phyloP scores from a whole-genome alignment of 1,284 basidiomycete species.

The Phenoliferia sp. region DNA sequence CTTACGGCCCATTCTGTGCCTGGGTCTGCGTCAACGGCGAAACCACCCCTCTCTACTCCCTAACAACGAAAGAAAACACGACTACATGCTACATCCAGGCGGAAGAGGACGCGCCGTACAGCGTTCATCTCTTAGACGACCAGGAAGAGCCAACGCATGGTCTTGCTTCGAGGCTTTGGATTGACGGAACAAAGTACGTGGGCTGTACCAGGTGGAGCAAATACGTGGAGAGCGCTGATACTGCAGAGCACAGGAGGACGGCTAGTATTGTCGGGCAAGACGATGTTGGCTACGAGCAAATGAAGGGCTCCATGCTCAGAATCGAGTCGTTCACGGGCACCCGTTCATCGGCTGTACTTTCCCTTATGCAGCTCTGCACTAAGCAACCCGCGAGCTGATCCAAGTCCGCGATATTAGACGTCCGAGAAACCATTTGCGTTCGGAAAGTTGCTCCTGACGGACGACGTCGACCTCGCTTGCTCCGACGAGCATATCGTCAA shows the following conservation, averaged over 20 bases:
- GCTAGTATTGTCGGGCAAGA: not conserved
- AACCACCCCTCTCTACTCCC: constrained; percentile 2
- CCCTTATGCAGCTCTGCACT: not conserved
- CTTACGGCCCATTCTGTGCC: not conserved
- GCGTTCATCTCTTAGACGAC: not conserved
- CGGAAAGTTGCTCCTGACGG: not conserved
- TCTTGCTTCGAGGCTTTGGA: not conserved
- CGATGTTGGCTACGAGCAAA: not conserved
- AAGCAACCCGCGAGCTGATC: not conserved
- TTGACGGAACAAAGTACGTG: not conserved
- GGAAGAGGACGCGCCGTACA: not conserved
- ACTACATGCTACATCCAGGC: not conserved
- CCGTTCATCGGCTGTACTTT: not conserved
- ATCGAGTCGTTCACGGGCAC: not conserved
- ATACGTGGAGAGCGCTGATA: not conserved
- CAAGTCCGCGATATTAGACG: not conserved
- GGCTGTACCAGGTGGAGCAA: too few species aligned
- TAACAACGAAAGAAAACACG: not conserved
- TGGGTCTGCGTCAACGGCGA: constrained; percentile 9
- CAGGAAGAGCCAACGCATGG: not conserved
- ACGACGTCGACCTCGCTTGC: constrained; percentile 4
- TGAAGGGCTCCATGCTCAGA: not conserved
- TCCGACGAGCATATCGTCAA: not conserved
- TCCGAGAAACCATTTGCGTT: not conserved
- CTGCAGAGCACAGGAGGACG: not conserved